Evolutionary conservation across 169 alveolate genomes (phyloP).

Genomic region (Pseudocohnilembus persalinus): DNA sequence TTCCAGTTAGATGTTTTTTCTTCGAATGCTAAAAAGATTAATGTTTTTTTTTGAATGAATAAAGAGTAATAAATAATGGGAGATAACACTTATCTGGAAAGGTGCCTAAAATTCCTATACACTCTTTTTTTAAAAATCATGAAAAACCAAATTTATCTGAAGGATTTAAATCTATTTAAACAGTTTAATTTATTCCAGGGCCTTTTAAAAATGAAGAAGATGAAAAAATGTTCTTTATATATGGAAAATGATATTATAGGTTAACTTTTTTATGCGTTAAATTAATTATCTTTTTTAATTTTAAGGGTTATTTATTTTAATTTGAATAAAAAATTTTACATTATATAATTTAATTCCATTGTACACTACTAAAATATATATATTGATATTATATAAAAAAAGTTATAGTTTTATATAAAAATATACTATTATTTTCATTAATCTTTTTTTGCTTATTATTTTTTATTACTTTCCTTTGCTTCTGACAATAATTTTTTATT

Average conservation of each 20-base stretch:
- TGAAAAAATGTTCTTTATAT: conserved; percentile 58
- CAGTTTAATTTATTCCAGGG: conserved; percentile 74
- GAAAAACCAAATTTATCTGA: conserved; percentile 68
- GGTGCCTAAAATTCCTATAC: conserved; percentile 72
- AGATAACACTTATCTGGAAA: conserved; percentile 72
- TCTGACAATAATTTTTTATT: too few relatives aligned
- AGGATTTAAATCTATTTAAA: conserved; percentile 65
- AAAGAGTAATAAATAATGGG: conserved; percentile 63
- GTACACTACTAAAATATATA: too few relatives aligned
- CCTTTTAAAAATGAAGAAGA: conserved; percentile 75
- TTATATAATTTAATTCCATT: too few relatives aligned
- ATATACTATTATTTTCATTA: too few relatives aligned
- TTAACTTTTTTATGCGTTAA: too few relatives aligned
- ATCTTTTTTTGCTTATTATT: too few relatives aligned
- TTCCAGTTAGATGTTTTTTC: conserved; percentile 59
- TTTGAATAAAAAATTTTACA: too few relatives aligned
- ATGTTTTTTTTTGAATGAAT: conserved; percentile 66
- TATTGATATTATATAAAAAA: too few relatives aligned
- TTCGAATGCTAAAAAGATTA: conserved; percentile 65
- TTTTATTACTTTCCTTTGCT: too few relatives aligned
- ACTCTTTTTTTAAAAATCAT: conserved; percentile 66
- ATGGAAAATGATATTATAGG: conserved; percentile 35
- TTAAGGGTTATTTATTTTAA: too few relatives aligned
- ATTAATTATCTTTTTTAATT: too few relatives aligned
- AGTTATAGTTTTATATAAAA: too few relatives aligned